Evolutionary conservation across 768 basidiomycete species (phyloP), one percentile per base, ranked within the genome.

Genomic region (Psilocybe sp.): DNA sequence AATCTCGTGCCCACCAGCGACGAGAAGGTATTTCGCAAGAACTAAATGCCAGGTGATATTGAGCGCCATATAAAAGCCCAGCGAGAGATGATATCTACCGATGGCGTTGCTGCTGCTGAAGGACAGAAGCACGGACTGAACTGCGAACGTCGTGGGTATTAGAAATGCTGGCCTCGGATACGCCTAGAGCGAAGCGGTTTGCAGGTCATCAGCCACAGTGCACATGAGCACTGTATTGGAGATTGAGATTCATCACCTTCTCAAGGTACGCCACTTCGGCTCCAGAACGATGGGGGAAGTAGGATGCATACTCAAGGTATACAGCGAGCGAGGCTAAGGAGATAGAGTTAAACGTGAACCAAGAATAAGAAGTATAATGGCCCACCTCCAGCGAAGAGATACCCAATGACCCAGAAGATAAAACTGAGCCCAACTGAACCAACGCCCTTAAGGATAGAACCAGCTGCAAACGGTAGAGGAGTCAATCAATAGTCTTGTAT

Each of bases 201-300:
- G 46, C 36, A 39, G 43, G 36, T 15, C 14, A 44, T 39, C 13
- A 32, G 18, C 20, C 33, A 28, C 15, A 18, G 14, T 44, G 9
- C 1, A 36, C 6, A 19, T 4, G 36, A 6, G 35, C 11, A 50
- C 35, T 10, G 19, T 8, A 5, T 57, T 28, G 3, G 23, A 28
- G 7, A 7, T 28, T 28, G 23, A 7, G 7, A 7, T 28, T 4
- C 23, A 4, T 57, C 23, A 67, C 73, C 65, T 72, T 68, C 47
- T 76, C 73, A 12, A 77, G 63, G 47, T 75, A 78, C 2, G 72
- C 77, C 5, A 78, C 76, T 51, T 77, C 72, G 8, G 73, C 78
- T 5, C 77, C 77, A 7, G 76, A 74, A 13, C 78, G 68, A 46
- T 72, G 65, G 11, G 78, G 78, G 54, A 77, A 78, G 60, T 75